Percentiles rank a stretch among this genome's conserved stretches.
Conservation (phyloP, 2,329 filamentous ascomycete genomes). For the Aphanocladium album region DNA sequence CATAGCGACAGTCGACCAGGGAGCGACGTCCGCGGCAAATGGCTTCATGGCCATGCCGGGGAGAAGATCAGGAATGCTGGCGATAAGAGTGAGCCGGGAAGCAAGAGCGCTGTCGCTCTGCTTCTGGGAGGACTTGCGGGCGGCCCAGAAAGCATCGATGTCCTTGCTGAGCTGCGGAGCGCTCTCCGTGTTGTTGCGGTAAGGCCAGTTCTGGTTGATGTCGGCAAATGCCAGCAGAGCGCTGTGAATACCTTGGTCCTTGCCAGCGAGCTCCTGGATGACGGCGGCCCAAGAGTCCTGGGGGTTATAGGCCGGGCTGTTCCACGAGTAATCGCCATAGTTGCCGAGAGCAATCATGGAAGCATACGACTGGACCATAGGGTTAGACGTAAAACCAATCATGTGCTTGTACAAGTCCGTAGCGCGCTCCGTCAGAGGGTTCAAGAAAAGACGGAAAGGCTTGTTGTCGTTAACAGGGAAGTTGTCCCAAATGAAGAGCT, state of each 20-base stretch:
- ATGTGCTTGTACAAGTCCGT: slow-evolving; percentile 14
- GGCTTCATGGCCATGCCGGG: slow-evolving; percentile 14
- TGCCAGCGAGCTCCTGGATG: slow-evolving; percentile 14
- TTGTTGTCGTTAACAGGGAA: slow-evolving; percentile 17
- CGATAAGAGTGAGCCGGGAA: slow-evolving; percentile 7
- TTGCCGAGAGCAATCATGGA: slow-evolving; percentile 15
- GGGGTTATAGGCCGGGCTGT: slow-evolving; percentile 9
- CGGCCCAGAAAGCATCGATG: slow-evolving; percentile 14
- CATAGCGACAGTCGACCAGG: slow-evolving; percentile 13
- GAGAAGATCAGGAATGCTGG: slow-evolving; percentile 4
- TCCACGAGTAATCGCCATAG: slow-evolving; percentile 17
- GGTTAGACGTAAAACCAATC: slow-evolving; percentile 17
- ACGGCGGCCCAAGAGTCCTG: slow-evolving; percentile 6
- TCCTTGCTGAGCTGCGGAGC: slow-evolving; percentile 14
- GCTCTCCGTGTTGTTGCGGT: slow-evolving; percentile 11
- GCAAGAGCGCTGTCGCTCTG: slow-evolving; percentile 1
- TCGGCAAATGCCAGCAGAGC: slow-evolving; percentile 13
- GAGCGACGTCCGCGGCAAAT: slow-evolving; percentile 13
- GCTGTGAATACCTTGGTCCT: not conserved
- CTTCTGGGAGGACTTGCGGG: slow-evolving; percentile 1
- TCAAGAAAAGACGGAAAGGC: slow-evolving; percentile 14
- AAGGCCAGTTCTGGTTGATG: slow-evolving; percentile 16
- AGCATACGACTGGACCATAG: slow-evolving; percentile 17
- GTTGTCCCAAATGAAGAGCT: slow-evolving; percentile 18
- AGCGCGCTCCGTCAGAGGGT: slow-evolving; percentile 13